Evolutionary conservation across 2,329 filamentous ascomycete genomes (phyloP).

Genomic region (Myrmaecium sp.): DNA sequence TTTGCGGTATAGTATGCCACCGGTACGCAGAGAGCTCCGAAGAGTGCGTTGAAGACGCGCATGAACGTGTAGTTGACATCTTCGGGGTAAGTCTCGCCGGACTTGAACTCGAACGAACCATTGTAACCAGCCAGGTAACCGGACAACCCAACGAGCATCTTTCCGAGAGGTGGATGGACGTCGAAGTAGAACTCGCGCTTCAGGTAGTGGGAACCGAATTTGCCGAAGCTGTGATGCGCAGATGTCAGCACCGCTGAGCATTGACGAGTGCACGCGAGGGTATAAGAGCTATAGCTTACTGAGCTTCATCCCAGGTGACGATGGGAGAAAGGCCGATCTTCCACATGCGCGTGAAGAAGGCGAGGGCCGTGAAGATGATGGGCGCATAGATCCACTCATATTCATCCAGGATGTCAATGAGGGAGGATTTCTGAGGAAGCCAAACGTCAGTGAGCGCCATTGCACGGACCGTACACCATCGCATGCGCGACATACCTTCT

Average conservation of each 20-base stretch:
- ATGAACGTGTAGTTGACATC: constrained; percentile 97
- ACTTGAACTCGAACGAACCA: constrained; percentile 98
- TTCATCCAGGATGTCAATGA: constrained; percentile 45
- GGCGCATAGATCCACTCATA: constrained; percentile 48
- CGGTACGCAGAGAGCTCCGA: constrained; percentile 82
- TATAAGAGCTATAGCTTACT: constrained; percentile 33
- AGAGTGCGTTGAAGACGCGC: constrained; percentile 92
- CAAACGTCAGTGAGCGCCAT: constrained; percentile 1
- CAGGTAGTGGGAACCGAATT: constrained; percentile 97
- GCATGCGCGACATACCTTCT: constrained; percentile 22
- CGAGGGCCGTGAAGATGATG: constrained; percentile 42
- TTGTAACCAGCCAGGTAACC: constrained; percentile 96
- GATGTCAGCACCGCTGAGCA: constrained; percentile 9
- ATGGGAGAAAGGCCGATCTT: constrained; percentile 53
- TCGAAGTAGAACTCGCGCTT: constrained; percentile 99
- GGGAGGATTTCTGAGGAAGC: constrained; percentile 17
- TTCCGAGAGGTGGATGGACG: constrained; percentile 87
- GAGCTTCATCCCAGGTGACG: constrained; percentile 62
- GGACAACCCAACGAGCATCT: constrained; percentile 94
- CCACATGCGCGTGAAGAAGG: constrained; percentile 51
- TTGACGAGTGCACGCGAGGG: constrained; percentile 1
- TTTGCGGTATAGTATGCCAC: constrained; percentile 90
- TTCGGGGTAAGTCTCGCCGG: constrained; percentile 82
- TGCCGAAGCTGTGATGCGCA: constrained; percentile 59
- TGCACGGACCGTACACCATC: too few species aligned